Percentiles rank a stretch among this genome's conserved stretches.
phyloP scores from a whole-genome alignment of 768 basidiomycete genomes.

The Tricholoma furcatifolium region DNA sequence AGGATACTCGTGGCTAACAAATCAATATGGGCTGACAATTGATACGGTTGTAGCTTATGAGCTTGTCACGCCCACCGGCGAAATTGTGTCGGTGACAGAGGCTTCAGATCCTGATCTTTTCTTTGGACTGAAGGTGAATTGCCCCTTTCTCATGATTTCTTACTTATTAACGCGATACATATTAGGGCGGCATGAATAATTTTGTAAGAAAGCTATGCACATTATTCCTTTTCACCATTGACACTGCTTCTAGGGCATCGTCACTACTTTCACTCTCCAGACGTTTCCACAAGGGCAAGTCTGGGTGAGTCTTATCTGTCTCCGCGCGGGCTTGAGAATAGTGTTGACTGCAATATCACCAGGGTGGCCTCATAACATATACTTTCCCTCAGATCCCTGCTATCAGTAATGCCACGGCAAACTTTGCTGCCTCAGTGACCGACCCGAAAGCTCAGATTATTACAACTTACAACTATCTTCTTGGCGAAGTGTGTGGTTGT shows the following conservation, averaged over 20 bases:
- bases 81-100: conserved; percentile 33
- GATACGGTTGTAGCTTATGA: conserved; percentile 57
- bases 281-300: conserved; percentile 54
- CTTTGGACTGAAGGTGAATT: conserved; percentile 37
- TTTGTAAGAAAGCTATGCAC: conserved; percentile 30
- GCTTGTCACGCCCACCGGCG: conserved; percentile 56
- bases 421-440: conserved; percentile 37
- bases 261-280: conserved; percentile 56
- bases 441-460: conserved; percentile 55
- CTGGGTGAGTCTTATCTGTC: conserved; percentile 43
- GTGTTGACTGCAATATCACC: background rate
- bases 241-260: conserved; percentile 42
- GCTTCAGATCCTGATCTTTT: conserved; percentile 36
- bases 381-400: conserved; percentile 20
- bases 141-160: background rate
- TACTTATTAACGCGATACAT: background rate
- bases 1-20: conserved; percentile 67
- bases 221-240: background rate
- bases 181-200: conserved; percentile 62
- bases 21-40: conserved; percentile 58
- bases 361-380: conserved; percentile 51
- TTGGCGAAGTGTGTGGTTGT: conserved; percentile 29
- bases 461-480: conserved; percentile 40
- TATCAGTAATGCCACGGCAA: conserved; percentile 35
- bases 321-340: background rate